Evolutionary conservation across 176 grass and related monocot species (phyloP).

Genomic region (Areca catechu): DNA sequence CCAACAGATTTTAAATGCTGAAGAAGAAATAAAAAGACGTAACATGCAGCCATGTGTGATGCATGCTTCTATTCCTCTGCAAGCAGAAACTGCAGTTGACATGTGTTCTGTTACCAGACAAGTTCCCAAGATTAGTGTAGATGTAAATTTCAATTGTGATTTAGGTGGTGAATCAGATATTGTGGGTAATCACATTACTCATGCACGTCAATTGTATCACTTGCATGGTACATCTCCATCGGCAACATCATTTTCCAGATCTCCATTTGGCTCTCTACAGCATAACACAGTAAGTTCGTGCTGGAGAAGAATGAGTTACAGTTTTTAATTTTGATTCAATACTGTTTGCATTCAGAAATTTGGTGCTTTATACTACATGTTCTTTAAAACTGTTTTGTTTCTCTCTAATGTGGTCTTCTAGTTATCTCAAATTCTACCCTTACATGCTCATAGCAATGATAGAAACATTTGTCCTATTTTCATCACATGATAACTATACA

Average conservation of each 20-base stretch:
- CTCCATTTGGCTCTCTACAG: constrained; percentile 55
- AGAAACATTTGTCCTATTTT: neutral
- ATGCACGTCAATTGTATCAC: constrained; percentile 50
- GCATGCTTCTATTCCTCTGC: constrained; percentile 30
- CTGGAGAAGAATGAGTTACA: neutral
- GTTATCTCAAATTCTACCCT: neutral
- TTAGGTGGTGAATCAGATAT: constrained; percentile 65
- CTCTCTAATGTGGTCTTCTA: neutral
- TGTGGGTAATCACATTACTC: constrained; percentile 59
- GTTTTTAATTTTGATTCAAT: neutral
- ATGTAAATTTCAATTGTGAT: constrained; percentile 80
- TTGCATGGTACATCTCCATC: constrained; percentile 67
- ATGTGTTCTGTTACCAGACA: constrained; percentile 38
- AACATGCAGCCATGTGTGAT: constrained; percentile 30
- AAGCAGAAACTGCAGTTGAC: constrained; percentile 46
- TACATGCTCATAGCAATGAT: neutral
- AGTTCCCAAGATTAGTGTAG: constrained; percentile 45
- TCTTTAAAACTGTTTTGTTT: too few species aligned
- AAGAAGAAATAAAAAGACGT: constrained; percentile 80
- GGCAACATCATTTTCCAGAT: constrained; percentile 45
- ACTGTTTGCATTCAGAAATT: neutral
- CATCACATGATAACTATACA: neutral
- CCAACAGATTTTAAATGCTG: constrained; percentile 72
- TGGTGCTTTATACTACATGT: too few species aligned
- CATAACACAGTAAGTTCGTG: constrained; percentile 50